These are phyloP conservation scores for Ganoderma meredithae DNA, from an alignment of 1,284 basidiomycete genomes.

Conservation along the genomic window DNA sequence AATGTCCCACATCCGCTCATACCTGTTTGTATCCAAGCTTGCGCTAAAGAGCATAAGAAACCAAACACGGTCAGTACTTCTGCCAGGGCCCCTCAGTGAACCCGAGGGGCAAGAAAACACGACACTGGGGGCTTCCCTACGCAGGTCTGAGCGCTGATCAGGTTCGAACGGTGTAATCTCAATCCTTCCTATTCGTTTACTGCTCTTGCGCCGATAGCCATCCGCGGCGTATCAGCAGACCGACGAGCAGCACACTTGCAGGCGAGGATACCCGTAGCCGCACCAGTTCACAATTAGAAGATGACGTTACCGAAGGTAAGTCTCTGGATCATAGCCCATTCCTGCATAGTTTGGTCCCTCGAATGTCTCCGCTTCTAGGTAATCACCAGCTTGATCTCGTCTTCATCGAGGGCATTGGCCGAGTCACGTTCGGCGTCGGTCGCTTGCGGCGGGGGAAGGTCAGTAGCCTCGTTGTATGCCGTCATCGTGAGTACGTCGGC, in stretches of 20 bases:
- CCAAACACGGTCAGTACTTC: constrained; percentile 57
- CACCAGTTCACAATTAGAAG: constrained; percentile 70
- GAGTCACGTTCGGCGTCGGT: constrained; percentile 39
- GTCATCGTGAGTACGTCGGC: constrained; percentile 29
- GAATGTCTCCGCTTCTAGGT: constrained; percentile 22
- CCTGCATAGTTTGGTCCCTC: constrained; percentile 42
- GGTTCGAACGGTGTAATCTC: constrained; percentile 96
- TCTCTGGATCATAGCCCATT: constrained; percentile 41
- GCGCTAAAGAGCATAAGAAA: constrained; percentile 54
- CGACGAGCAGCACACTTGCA: constrained; percentile 36
- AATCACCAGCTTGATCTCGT: constrained; percentile 72
- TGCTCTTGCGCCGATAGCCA: constrained; percentile 36
- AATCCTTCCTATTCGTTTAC: constrained; percentile 58
- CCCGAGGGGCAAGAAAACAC: constrained; percentile 50
- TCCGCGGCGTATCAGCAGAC: constrained; percentile 38
- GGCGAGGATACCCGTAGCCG: constrained; percentile 88
- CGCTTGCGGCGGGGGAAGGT: constrained; percentile 23
- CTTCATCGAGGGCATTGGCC: constrained; percentile 48
- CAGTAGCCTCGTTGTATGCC: constrained; percentile 27
- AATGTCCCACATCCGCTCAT: constrained; percentile 30
- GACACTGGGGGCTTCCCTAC: constrained; percentile 90
- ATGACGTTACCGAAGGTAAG: constrained; percentile 74
- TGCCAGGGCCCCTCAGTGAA: constrained; percentile 46
- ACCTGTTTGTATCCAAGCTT: constrained; percentile 85
- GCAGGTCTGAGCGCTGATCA: constrained; percentile 95